These are phyloP conservation scores for Rhododendron molle DNA, from an alignment of 148 eudicot genomes.

Conservation along the genomic window DNA sequence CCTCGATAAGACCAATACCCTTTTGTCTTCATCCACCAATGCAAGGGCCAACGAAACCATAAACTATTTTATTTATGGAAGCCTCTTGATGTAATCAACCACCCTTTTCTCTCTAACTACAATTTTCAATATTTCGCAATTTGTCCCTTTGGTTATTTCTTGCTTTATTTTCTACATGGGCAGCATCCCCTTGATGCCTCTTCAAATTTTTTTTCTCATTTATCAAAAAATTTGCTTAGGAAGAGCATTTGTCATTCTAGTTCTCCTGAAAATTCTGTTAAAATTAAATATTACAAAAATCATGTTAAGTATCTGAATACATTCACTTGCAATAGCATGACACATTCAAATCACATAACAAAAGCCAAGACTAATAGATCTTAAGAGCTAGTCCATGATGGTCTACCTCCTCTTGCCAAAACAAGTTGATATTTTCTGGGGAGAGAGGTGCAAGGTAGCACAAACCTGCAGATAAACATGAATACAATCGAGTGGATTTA, in stretches of 20 bases:
- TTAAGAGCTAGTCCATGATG: constrained; percentile 6
- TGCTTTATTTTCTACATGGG: too few relatives aligned
- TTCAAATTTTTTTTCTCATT: too few relatives aligned
- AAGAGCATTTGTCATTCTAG: neutral
- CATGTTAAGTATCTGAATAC: neutral
- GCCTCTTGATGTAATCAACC: neutral
- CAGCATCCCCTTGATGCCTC: too few relatives aligned
- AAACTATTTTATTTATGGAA: neutral
- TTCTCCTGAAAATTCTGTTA: neutral
- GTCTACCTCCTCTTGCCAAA: constrained; percentile 98
- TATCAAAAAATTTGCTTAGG: neutral
- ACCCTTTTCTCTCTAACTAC: neutral
- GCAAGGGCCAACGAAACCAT: neutral
- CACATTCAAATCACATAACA: neutral
- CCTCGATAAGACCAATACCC: neutral
- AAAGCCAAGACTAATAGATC: neutral
- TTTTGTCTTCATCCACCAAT: neutral
- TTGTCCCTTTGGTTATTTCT: neutral
- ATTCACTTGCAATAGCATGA: neutral
- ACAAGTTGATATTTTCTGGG: constrained; percentile 74
- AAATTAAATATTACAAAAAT: neutral
- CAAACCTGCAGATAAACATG: constrained; percentile 46
- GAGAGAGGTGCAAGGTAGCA: constrained; percentile 75
- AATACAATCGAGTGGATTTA: too few relatives aligned
- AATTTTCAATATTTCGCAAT: neutral